These are phyloP conservation scores for Coemansia nantahalensis DNA, from an alignment of 192 early-diverging fungal species.

Conservation along the genomic window DNA sequence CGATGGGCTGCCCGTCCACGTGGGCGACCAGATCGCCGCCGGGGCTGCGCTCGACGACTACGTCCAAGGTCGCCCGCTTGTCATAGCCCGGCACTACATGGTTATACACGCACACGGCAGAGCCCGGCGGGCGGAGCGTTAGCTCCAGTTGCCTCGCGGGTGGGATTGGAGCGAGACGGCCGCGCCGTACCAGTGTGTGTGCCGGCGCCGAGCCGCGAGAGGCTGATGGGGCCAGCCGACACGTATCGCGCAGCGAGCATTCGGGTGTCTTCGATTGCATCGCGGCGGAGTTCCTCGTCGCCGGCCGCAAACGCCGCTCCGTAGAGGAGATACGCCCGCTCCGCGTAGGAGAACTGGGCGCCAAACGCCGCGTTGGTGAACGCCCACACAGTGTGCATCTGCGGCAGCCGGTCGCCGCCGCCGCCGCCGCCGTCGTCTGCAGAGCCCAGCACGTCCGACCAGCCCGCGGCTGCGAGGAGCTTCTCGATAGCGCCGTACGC, in stretches of 20 bases:
- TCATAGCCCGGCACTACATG: constrained; percentile 34
- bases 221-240: constrained; percentile 23
- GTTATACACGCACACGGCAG: neutral
- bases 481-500: constrained; percentile 27
- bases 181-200: constrained; percentile 29
- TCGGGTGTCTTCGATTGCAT: constrained; percentile 28
- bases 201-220: constrained; percentile 41
- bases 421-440: neutral
- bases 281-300: constrained; percentile 17
- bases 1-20: constrained; percentile 36
- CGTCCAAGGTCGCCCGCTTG: constrained; percentile 1
- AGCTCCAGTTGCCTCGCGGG: neutral
- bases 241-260: constrained; percentile 23
- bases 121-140: neutral
- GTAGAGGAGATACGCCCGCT: constrained; percentile 42
- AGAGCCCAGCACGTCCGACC: constrained; percentile 23
- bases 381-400: constrained; percentile 49
- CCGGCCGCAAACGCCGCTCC: constrained; percentile 38
- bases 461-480: constrained; percentile 36
- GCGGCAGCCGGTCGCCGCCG: neutral
- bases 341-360: constrained; percentile 23
- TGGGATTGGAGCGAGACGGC: too few relatives aligned
- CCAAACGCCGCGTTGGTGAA: constrained; percentile 40
- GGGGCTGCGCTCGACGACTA: constrained; percentile 20
- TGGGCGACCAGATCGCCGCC: constrained; percentile 8